phyloP scores from a whole-genome alignment of 2,329 filamentous ascomycete species.

The Clonostachys solani region DNA sequence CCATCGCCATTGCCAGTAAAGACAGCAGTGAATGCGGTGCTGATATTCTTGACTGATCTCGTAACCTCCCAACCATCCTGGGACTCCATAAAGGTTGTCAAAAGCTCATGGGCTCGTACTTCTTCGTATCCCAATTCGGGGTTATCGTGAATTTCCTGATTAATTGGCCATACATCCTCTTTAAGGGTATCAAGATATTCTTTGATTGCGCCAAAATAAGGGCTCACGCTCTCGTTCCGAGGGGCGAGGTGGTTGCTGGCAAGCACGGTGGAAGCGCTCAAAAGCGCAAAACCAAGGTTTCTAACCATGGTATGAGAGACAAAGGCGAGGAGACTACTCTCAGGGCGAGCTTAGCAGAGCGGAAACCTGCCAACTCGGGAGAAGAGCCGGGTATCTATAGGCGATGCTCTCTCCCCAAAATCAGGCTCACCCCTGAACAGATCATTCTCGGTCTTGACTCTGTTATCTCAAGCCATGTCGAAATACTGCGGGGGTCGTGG shows the following conservation, averaged over 20 bases:
- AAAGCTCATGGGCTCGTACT: conserved; percentile 30
- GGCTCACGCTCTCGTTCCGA: not conserved
- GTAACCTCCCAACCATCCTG: conserved; percentile 32
- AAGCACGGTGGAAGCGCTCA: too few relatives aligned
- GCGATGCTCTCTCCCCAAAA: too few relatives aligned
- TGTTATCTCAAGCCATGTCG: too few relatives aligned
- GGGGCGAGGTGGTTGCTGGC: not conserved
- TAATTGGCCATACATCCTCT: conserved; percentile 21
- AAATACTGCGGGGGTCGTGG: too few relatives aligned
- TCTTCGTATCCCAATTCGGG: conserved; percentile 38
- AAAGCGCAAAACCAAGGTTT: too few relatives aligned
- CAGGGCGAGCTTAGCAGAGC: too few relatives aligned
- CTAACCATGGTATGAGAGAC: too few relatives aligned
- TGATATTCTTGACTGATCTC: conserved; percentile 30
- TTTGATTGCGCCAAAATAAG: conserved; percentile 1
- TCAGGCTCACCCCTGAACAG: too few relatives aligned
- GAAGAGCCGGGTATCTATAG: too few relatives aligned
- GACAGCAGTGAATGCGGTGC: conserved; percentile 36
- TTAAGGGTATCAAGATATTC: conserved; percentile 7
- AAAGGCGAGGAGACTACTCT: too few relatives aligned
- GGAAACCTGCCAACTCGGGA: too few relatives aligned
- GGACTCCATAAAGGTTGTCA: conserved; percentile 28
- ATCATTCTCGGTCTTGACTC: too few relatives aligned
- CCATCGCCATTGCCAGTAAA: conserved; percentile 28
- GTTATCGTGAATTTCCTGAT: conserved; percentile 36